Evolutionary conservation across 2,329 filamentous ascomycete genomes (phyloP).

Genomic region (Nectriaceae sp.): DNA sequence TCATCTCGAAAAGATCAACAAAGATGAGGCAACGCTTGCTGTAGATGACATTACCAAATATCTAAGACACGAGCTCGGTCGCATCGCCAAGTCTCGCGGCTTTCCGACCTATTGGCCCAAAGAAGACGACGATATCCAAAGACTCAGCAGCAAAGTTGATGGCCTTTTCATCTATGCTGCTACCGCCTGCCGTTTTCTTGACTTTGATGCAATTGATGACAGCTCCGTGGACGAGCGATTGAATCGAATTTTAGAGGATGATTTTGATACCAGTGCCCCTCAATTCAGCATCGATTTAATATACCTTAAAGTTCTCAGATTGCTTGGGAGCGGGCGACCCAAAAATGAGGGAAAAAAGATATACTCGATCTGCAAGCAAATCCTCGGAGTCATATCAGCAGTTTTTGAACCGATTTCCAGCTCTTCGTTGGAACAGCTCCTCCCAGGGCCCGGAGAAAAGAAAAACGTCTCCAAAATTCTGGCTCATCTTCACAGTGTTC

Average conservation of each 20-base stretch:
- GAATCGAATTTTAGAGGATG: not conserved
- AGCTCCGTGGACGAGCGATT: not conserved
- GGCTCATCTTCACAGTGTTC: conserved; percentile 1
- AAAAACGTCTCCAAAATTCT: not conserved
- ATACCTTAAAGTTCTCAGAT: conserved; percentile 6
- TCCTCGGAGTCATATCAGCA: conserved; percentile 4
- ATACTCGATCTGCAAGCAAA: not conserved
- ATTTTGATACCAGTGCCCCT: not conserved
- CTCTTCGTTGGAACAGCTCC: no score
- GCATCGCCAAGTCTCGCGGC: not conserved
- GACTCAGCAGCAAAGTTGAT: conserved; percentile 1
- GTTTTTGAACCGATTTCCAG: conserved; percentile 5
- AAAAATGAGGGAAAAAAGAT: not conserved
- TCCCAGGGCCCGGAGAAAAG: not conserved
- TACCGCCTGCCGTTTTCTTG: conserved; percentile 7
- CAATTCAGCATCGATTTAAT: conserved; percentile 8
- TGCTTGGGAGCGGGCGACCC: not conserved
- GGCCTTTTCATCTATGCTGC: conserved; percentile 16
- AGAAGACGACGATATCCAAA: not conserved
- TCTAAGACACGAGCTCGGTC: not conserved
- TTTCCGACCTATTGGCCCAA: not conserved
- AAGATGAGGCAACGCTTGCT: no score
- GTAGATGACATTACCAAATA: conserved; percentile 12
- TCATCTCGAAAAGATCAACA: no score
- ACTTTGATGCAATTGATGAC: not conserved